Evolutionary conservation across 2,329 filamentous ascomycete genomes (phyloP).

Genomic region (Alternaria tenuissima): DNA sequence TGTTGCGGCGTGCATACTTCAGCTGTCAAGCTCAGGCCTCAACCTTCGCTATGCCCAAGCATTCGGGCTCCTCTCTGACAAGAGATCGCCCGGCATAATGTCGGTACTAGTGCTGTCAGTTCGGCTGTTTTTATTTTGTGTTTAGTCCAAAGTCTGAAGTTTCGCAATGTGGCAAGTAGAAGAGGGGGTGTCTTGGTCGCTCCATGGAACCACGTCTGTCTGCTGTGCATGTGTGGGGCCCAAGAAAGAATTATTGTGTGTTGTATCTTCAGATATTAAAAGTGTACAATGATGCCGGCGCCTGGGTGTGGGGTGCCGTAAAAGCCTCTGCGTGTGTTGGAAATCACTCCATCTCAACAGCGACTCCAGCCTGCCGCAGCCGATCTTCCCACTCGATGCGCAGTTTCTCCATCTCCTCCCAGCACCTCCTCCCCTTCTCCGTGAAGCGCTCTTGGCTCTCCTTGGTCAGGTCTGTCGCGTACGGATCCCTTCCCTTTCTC

Average conservation of each 20-base stretch:
- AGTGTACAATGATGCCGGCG: neutral
- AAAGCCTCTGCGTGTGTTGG: neutral
- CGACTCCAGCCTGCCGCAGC: constrained; percentile 50
- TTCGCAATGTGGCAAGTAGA: neutral
- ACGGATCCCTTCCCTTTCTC: constrained; percentile 65
- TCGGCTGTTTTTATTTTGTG: neutral
- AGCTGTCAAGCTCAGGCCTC: constrained; percentile 3
- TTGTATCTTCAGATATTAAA: neutral
- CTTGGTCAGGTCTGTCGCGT: constrained; percentile 66
- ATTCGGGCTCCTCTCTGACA: constrained; percentile 9
- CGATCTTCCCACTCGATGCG: constrained; percentile 67
- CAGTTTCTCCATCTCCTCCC: constrained; percentile 76
- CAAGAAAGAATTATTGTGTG: neutral
- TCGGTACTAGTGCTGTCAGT: neutral
- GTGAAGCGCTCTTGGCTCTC: constrained; percentile 70
- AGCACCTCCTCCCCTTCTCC: constrained; percentile 66
- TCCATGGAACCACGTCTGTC: neutral
- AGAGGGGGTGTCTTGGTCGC: neutral
- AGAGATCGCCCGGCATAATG: constrained; percentile 8
- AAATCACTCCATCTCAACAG: constrained; percentile 39
- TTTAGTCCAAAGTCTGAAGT: neutral
- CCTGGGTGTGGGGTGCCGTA: neutral
- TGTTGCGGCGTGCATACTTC: constrained; percentile 1
- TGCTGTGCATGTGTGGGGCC: constrained; percentile 2
- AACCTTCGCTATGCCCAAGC: neutral